Conservation (phyloP, 306 rosid genomes). For the Purshia tridentata region DNA sequence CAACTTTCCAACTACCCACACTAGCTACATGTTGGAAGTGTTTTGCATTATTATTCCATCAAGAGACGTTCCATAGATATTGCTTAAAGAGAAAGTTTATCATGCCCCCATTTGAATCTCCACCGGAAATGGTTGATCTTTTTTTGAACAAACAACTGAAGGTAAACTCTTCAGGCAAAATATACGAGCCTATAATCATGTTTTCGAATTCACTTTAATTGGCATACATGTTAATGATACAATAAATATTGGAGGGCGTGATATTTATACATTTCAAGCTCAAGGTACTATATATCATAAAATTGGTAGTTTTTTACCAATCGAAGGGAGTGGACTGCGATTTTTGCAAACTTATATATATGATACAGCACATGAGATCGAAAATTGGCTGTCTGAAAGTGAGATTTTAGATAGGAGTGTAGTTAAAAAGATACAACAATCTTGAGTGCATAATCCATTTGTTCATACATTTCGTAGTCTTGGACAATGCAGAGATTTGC, state of each 20-base stretch:
- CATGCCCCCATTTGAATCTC: neutral
- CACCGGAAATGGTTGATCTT: neutral
- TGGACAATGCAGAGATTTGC: neutral
- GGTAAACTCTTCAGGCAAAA: neutral
- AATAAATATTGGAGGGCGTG: neutral
- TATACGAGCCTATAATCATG: neutral
- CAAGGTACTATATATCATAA: neutral
- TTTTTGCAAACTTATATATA: neutral
- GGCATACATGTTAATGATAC: neutral
- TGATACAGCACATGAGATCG: neutral
- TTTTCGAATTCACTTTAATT: constrained; percentile 1
- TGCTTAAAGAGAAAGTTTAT: neutral
- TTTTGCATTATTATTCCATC: neutral
- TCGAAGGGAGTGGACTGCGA: neutral
- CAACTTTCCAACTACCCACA: neutral
- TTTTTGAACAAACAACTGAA: neutral
- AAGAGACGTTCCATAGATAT: neutral
- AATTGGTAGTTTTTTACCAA: neutral
- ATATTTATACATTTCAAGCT: neutral
- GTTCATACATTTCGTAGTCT: too few relatives aligned
- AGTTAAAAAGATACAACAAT: neutral
- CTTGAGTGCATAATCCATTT: neutral
- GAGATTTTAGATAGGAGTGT: neutral
- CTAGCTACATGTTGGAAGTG: neutral
- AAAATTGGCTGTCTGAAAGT: neutral